Evolutionary conservation across 306 rosid species (phyloP).

Genomic region (Argentina anserina): DNA sequence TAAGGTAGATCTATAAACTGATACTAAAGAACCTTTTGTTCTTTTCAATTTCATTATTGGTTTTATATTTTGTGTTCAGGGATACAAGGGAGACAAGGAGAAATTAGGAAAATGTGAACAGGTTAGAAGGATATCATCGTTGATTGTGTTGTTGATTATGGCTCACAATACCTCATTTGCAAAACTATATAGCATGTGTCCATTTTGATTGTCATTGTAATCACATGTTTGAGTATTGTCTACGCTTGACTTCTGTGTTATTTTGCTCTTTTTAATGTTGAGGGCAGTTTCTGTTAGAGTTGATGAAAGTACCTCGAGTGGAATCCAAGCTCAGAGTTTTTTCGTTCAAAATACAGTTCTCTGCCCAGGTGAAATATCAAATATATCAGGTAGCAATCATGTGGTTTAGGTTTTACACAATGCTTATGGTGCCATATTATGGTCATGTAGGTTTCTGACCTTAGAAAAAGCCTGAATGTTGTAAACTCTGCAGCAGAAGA

Average conservation of each 20-base stretch:
- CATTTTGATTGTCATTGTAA: neutral
- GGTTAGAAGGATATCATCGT: slow-evolving; percentile 41
- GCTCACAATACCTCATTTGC: neutral
- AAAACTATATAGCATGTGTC: neutral
- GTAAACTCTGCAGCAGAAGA: slow-evolving; percentile 77
- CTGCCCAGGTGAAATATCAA: slow-evolving; percentile 58
- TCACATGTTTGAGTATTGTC: neutral
- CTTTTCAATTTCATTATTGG: slow-evolving; percentile 27
- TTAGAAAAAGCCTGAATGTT: slow-evolving; percentile 57
- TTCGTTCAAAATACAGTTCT: slow-evolving; percentile 80
- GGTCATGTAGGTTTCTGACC: slow-evolving; percentile 71
- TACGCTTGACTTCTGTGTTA: neutral
- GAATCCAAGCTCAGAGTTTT: slow-evolving; percentile 88
- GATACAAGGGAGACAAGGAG: slow-evolving; percentile 75
- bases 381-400: slow-evolving; percentile 4
- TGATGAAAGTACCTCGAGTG: slow-evolving; percentile 87
- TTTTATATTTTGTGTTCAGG: slow-evolving; percentile 44
- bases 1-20: slow-evolving; percentile 50
- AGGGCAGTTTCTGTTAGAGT: slow-evolving; percentile 69
- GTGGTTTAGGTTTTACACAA: slow-evolving; percentile 16
- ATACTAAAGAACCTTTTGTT: neutral
- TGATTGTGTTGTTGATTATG: neutral
- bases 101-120: slow-evolving; percentile 94
- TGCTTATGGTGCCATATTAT: slow-evolving; percentile 21
- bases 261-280: slow-evolving; percentile 11